Evolutionary conservation across 495 filamentous ascomycete genomes (phyloP).

Genomic region (Trichoderma gamsii): DNA sequence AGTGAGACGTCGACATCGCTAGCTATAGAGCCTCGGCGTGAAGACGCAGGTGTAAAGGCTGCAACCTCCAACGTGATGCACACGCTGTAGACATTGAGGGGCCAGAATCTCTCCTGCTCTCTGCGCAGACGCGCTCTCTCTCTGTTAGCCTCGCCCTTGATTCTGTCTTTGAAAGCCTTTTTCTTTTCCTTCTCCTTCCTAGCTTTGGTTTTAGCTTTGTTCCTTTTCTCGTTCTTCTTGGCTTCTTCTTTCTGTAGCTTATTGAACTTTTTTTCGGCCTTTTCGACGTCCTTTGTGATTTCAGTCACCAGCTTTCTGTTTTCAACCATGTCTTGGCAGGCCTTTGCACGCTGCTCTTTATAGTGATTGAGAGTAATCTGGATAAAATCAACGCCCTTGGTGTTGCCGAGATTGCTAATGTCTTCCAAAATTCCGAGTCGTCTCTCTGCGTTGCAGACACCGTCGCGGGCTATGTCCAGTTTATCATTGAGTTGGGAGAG

Average conservation of each 20-base stretch:
- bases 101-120: constrained; percentile 52
- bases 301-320: constrained; percentile 29
- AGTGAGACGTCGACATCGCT: constrained; percentile 27
- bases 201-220: constrained; percentile 30
- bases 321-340: constrained; percentile 36
- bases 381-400: constrained; percentile 26
- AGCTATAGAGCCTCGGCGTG: constrained; percentile 49
- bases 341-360: constrained; percentile 40
- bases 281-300: constrained; percentile 33
- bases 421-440: constrained; percentile 41
- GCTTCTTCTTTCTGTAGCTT: constrained; percentile 24
- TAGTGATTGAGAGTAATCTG: constrained; percentile 38
- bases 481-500: constrained; percentile 25
- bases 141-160: constrained; percentile 37
- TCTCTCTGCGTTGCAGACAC: constrained; percentile 31
- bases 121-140: constrained; percentile 46
- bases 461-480: constrained; percentile 27
- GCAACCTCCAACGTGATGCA: constrained; percentile 48
- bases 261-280: constrained; percentile 28
- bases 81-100: constrained; percentile 51
- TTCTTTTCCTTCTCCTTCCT: constrained; percentile 33
- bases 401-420: constrained; percentile 35
- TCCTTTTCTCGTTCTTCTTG: constrained; percentile 17
- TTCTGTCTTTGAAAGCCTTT: constrained; percentile 36
- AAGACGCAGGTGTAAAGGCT: constrained; percentile 46